Percentiles rank a stretch among this genome's conserved stretches.
Conservation (phyloP, 306 rosid genomes). For the Cucurbita moschata region DNA sequence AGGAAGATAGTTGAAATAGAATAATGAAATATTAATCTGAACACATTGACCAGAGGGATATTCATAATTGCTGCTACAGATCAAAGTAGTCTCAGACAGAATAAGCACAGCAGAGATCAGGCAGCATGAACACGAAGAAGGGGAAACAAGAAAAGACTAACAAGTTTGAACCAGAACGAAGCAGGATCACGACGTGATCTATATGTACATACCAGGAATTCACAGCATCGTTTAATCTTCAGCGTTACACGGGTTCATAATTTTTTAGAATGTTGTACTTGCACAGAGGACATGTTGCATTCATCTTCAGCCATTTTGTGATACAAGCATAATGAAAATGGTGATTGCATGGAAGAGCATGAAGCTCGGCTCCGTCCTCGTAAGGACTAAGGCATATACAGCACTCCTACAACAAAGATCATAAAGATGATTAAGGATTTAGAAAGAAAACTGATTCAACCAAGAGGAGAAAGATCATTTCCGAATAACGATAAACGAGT, state of each 20-base stretch:
- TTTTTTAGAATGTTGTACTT: conserved; percentile 87
- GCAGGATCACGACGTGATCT: neutral
- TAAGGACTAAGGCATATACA: conserved; percentile 86
- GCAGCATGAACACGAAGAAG: neutral
- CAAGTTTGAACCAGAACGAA: neutral
- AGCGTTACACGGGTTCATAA: conserved; percentile 47
- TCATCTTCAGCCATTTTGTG: conserved; percentile 89
- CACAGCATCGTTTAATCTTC: neutral
- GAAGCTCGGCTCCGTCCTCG: conserved; percentile 81
- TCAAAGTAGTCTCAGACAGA: neutral
- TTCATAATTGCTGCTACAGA: neutral
- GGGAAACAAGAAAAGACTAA: neutral
- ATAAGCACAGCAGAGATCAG: neutral
- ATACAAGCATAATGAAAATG: conserved; percentile 78
- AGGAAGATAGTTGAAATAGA: neutral
- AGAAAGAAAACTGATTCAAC: neutral
- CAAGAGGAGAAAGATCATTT: neutral
- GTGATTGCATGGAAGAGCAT: conserved; percentile 90
- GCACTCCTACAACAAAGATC: conserved; percentile 52
- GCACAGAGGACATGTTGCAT: conserved; percentile 98
- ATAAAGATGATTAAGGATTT: neutral
- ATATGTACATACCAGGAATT: neutral
- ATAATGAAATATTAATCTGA: neutral
- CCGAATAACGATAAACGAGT: neutral
- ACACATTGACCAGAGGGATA: neutral